Conservation (phyloP, 495 filamentous ascomycete genomes). For the Hyaloscypha finlandica region DNA sequence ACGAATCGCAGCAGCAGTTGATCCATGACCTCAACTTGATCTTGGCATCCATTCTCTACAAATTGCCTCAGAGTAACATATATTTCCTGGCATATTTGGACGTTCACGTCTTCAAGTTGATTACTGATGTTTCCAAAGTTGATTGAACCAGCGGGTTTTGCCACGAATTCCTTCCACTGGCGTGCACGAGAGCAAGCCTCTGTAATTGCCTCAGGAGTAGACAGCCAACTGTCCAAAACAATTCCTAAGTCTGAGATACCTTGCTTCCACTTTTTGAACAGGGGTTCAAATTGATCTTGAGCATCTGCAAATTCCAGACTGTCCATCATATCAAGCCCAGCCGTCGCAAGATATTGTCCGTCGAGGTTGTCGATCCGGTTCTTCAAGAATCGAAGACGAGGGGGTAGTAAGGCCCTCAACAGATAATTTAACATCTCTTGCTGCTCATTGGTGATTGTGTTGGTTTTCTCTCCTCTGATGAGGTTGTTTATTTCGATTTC, state of each 20-base stretch:
- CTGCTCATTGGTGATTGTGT: conserved; percentile 1
- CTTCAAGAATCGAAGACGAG: background rate
- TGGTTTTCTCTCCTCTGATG: background rate
- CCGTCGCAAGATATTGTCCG: background rate
- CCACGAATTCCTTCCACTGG: background rate
- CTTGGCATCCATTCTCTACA: background rate
- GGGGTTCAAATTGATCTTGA: background rate
- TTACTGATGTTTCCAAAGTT: background rate
- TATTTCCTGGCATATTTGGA: background rate
- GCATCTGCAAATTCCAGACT: background rate
- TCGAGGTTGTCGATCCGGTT: background rate
- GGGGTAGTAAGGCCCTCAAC: background rate
- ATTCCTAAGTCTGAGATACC: conserved; percentile 1
- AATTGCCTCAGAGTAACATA: background rate
- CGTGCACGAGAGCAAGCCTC: background rate
- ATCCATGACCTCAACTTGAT: background rate
- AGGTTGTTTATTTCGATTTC: conserved; percentile 21
- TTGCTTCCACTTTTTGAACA: conserved; percentile 4
- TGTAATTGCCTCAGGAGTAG: background rate
- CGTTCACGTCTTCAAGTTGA: background rate
- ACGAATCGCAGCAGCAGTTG: background rate
- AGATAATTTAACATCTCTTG: conserved; percentile 5
- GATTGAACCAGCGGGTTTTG: background rate
- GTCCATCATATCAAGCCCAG: background rate
- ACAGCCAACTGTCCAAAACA: conserved; percentile 2